Conservation (phyloP, 1,284 basidiomycete genomes). For the Mycosarcoma maydis region DNA sequence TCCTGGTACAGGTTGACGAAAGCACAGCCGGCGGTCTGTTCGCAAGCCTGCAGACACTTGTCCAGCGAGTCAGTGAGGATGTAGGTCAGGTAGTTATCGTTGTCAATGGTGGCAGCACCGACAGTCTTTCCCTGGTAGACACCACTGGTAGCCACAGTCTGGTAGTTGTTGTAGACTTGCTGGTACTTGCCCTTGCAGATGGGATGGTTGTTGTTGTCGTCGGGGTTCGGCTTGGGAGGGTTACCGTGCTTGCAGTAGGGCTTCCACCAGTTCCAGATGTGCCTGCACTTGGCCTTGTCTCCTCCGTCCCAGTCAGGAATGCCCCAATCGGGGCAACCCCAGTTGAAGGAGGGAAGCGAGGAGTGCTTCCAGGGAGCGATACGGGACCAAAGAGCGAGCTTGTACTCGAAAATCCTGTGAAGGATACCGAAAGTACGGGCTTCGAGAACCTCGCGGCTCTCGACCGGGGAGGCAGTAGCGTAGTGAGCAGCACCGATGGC, state of each 20-base stretch:
- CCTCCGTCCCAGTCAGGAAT: constrained; percentile 37
- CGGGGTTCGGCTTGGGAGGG: constrained; percentile 18
- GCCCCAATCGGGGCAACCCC: constrained; percentile 2
- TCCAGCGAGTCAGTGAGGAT: constrained; percentile 17
- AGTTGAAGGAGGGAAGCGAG: constrained; percentile 14
- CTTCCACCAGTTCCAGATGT: constrained; percentile 1
- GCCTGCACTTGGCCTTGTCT: constrained; percentile 19
- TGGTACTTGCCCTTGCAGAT: constrained; percentile 25
- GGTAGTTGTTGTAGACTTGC: constrained; percentile 27
- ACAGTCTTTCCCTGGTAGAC: constrained; percentile 34
- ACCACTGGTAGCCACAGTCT: constrained; percentile 16
- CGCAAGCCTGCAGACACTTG: constrained; percentile 34
- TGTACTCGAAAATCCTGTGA: constrained; percentile 7
- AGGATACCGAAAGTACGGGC: constrained; percentile 9
- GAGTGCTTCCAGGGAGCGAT: constrained; percentile 28
- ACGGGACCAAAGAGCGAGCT: constrained; percentile 1
- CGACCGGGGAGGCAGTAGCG: constrained; percentile 18
- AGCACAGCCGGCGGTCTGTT: constrained; percentile 22
- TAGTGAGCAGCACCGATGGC: constrained; percentile 21
- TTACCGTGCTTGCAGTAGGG: constrained; percentile 30
- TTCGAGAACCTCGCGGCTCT: constrained; percentile 7
- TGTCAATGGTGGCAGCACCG: constrained; percentile 43
- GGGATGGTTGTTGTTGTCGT: neutral
- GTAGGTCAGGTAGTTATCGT: constrained; percentile 49
- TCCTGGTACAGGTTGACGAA: constrained; percentile 52